Percentiles rank a stretch among this genome's conserved stretches.
Evolutionary conservation across 2,329 filamentous ascomycete genomes (phyloP).

Genomic region (Saccharata proteae): DNA sequence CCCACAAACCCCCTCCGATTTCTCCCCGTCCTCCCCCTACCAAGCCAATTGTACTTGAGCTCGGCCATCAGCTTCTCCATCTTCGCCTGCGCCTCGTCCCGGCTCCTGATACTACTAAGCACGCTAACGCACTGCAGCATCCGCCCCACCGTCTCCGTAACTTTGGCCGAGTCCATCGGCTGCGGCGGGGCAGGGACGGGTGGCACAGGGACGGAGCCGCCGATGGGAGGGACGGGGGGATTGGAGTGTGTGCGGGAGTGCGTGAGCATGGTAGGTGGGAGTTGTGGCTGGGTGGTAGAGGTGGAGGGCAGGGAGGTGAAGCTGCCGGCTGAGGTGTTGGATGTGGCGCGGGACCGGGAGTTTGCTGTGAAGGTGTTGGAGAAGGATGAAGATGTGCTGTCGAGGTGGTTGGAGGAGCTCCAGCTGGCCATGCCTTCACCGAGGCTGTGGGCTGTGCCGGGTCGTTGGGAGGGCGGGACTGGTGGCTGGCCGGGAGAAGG

Average conservation of each 20-base stretch:
- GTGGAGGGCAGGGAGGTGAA: constrained; percentile 28
- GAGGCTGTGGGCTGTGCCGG: constrained; percentile 9
- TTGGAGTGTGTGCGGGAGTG: constrained; percentile 12
- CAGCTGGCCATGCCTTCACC: constrained; percentile 40
- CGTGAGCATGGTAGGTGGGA: too few relatives aligned
- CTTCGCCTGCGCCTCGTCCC: constrained; percentile 62
- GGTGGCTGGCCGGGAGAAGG: constrained; percentile 13
- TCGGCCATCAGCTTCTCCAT: constrained; percentile 76
- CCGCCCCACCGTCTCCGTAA: constrained; percentile 86
- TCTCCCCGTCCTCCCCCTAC: constrained; percentile 74
- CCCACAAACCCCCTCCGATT: constrained; percentile 65
- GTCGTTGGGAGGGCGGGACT: constrained; percentile 17
- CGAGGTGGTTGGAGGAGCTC: constrained; percentile 63
- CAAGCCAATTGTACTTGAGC: constrained; percentile 94
- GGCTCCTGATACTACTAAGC: constrained; percentile 61
- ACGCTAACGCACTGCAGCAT: constrained; percentile 97
- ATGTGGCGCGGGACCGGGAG: constrained; percentile 37
- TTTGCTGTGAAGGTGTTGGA: constrained; percentile 15
- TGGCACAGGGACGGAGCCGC: constrained; percentile 14
- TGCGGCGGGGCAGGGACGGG: constrained; percentile 17
- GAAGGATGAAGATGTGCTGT: constrained; percentile 40
- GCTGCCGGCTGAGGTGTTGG: constrained; percentile 55
- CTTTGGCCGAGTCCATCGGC: constrained; percentile 49
- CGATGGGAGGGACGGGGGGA: constrained; percentile 5
- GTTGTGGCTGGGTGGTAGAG: constrained; percentile 10